Evolutionary conservation across 352 stramenopile genomes (phyloP), one percentile per base, ranked within the genome.

Genomic region (Paralagenidium karlingii): DNA sequence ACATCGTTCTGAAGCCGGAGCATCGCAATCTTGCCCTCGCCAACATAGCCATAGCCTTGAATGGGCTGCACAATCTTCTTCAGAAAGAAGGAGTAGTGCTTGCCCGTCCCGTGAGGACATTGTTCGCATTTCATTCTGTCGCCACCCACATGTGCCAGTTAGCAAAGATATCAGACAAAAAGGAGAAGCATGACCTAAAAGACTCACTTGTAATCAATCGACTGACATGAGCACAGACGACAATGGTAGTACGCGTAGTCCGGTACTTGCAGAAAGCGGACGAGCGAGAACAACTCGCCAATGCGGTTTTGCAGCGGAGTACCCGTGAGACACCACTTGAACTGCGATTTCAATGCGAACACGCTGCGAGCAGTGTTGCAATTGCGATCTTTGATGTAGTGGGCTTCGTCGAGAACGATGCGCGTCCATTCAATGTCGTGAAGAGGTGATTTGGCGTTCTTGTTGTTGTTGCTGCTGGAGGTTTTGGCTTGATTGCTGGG

Each of bases 191-290:
- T 24, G 8, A 25, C 6, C 28, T 15, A 24, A 43, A n/a, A 26
- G 5, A 84, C 82, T 43, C 86, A 96, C 61, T 88, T 63, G 60
- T 94, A 99, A 56, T 99, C 86, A 19, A 99, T 57, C 58, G 78
- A 86, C 57, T 98, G 96, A 43, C 94, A 99, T 19, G 87, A 67
- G 66, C 94, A 98, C 29, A 60, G 49, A 8, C 62, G 87, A 67
- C 96, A 99, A 48, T 97, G 95, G 58, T 99, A 99, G 63, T 95
- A 98, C 3, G 93, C 95, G 63, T 95, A 98, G 13, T 90, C 94
- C 55, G 98, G 87, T 24, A 99, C 84, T 38, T 96, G 75, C 5
- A 99, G 54, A 48, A 99, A 99, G 3, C 96, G 78, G 40, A 99
- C 85, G 8, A 99, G 70, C 13, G 87, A 97, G 55, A 99, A 99